Percentiles rank a stretch among this genome's conserved stretches.
Conservation (phyloP, 371 early-diverging fungal species). For the Mucor plumbeus region DNA sequence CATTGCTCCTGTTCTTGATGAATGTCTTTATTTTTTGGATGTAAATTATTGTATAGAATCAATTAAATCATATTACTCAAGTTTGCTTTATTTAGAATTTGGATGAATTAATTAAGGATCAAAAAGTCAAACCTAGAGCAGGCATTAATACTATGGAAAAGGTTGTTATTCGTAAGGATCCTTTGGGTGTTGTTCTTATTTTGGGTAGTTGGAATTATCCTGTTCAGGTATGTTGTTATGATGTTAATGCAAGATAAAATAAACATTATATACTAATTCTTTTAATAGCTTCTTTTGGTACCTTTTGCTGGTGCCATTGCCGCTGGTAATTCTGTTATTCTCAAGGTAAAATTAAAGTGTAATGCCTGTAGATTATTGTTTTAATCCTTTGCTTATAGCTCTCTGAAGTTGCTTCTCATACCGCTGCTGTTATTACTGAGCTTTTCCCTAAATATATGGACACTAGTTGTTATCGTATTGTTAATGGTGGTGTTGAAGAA, state of each 20-base stretch:
- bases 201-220: constrained; percentile 62
- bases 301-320: constrained; percentile 80
- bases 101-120: constrained; percentile 66
- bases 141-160: constrained; percentile 41
- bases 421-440: constrained; percentile 67
- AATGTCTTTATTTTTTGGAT: constrained; percentile 53
- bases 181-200: constrained; percentile 76
- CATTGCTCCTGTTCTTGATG: constrained; percentile 62
- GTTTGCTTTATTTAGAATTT: constrained; percentile 47
- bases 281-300: constrained; percentile 15
- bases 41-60: constrained; percentile 22
- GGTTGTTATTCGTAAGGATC: constrained; percentile 70
- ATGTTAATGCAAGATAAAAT: too few relatives aligned
- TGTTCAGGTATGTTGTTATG: constrained; percentile 32
- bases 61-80: not conserved
- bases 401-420: constrained; percentile 77
- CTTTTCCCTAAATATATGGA: constrained; percentile 81
- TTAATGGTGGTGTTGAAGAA: constrained; percentile 83
- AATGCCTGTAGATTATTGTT: not conserved
- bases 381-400: constrained; percentile 43
- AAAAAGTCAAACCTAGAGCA: constrained; percentile 42
- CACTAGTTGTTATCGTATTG: constrained; percentile 62
- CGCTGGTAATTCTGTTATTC: constrained; percentile 81
- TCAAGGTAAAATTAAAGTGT: constrained; percentile 57
- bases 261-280: too few relatives aligned